Conservation (phyloP, 352 stramenopile genomes). For the Phytophthora capsici region DNA sequence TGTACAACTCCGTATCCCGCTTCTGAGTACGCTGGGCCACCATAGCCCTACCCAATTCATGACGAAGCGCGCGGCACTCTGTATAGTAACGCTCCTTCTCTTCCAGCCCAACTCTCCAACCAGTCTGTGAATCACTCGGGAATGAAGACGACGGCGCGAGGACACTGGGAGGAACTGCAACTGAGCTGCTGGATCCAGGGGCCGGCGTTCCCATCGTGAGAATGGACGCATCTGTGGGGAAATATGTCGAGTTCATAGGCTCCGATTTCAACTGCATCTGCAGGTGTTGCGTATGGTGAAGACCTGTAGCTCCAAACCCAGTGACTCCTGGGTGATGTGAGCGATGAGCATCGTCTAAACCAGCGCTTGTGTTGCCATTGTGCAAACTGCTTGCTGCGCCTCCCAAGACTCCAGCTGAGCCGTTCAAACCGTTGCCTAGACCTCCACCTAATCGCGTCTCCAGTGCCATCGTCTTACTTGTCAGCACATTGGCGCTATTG, state of each 20-base stretch:
- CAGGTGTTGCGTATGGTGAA: constrained; percentile 32
- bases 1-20: constrained; percentile 41
- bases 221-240: constrained; percentile 64
- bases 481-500: constrained; percentile 80
- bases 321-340: constrained; percentile 26
- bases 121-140: constrained; percentile 29
- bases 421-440: constrained; percentile 43
- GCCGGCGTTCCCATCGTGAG: constrained; percentile 58
- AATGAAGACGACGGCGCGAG: constrained; percentile 39
- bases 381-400: constrained; percentile 29
- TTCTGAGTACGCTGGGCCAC: constrained; percentile 55
- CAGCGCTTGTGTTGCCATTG: constrained; percentile 22
- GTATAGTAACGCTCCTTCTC: constrained; percentile 79
- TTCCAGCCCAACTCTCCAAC: constrained; percentile 55
- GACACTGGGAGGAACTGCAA: constrained; percentile 29
- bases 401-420: constrained; percentile 15
- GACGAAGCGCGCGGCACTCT: constrained; percentile 66
- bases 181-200: constrained; percentile 16
- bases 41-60: constrained; percentile 63
- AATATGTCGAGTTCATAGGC: constrained; percentile 73
- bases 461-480: constrained; percentile 72
- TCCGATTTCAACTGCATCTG: constrained; percentile 67
- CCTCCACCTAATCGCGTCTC: constrained; percentile 67
- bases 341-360: constrained; percentile 40
- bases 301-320: constrained; percentile 22